Base-by-base conservation (phyloP, 805 yeast species). In the Jamesozyma rosinii region DNA sequence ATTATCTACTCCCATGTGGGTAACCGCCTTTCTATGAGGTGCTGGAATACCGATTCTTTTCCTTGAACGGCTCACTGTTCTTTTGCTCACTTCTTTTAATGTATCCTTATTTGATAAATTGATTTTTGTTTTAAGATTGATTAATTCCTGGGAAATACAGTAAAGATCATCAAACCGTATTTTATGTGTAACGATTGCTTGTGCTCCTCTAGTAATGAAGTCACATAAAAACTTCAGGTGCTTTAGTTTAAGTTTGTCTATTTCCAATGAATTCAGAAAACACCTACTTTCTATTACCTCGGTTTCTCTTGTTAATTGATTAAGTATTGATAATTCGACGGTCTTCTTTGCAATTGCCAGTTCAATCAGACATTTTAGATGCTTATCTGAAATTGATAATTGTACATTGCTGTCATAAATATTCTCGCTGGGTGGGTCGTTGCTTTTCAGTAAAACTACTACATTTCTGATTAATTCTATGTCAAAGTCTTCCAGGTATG, bases 371-470 rank as follows among this genome's bases (percentile, higher is more conserved):
- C 15, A n/a, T 17, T 42, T 43, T 31, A 45, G 21, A 19, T 45
- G 33, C n/a, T 34, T 42, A 37, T 45, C 45, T 21, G 45, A 42
- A 14, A 44, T 39, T 3, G 43, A 26, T 15, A 38, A 15, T n/a
- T 21, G 20, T 4, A 19, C 15, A 20, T 10, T 35, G n/a, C 14
- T 22, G 10, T 17, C 32, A 15, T 35, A 29, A 10, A 29, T 4
- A n/a, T 22, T 24, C 4, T 13, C 11, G 3, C 11, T 19, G 14
- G 17, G 26, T 24, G 11, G 11, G 27, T 19, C 38, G 31, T 37
- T 40, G 9, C 10, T 26, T 27, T 22, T 40, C 13, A 42, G n/a
- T 10, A 24, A 17, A 20, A 19, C 15, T 2, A 37, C 26, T n/a
- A 37, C 24, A 8, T 11, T 17, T 26, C 41, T 37, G n/a, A 44